Percentiles rank a stretch among this genome's conserved stretches.
These are phyloP conservation scores for Labyrinthula sp. DNA, from an alignment of 352 stramenopile species.

Conservation along the genomic window DNA sequence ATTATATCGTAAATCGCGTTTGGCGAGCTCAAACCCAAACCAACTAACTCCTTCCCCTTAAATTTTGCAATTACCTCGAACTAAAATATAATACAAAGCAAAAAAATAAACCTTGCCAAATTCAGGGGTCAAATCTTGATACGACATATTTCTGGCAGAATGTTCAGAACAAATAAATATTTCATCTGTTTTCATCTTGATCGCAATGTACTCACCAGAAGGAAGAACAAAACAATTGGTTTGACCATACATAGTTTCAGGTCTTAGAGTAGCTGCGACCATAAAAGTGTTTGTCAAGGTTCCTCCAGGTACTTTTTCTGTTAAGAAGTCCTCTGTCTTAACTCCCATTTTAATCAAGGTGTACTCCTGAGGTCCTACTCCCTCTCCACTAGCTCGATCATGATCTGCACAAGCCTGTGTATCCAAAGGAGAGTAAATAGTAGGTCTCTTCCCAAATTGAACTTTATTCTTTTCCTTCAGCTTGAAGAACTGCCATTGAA, in stretches of 20 bases:
- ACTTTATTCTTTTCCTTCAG: slow-evolving; percentile 64
- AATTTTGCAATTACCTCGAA: slow-evolving; percentile 51
- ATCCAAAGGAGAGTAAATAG: slow-evolving; percentile 91
- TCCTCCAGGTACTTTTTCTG: slow-evolving; percentile 44
- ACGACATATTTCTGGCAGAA: slow-evolving; percentile 35
- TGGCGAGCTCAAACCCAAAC: slow-evolving; percentile 74
- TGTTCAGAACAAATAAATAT: slow-evolving; percentile 41
- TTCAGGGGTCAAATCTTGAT: slow-evolving; percentile 37
- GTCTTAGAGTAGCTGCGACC: slow-evolving; percentile 86
- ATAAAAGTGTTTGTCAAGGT: slow-evolving; percentile 69
- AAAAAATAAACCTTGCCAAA: slow-evolving; percentile 35
- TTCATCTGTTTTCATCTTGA: slow-evolving; percentile 71
- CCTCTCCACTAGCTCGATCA: slow-evolving; percentile 88
- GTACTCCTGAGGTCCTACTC: slow-evolving; percentile 95
- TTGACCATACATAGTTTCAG: slow-evolving; percentile 99
- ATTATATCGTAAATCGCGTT: slow-evolving; percentile 88
- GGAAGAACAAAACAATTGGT: slow-evolving; percentile 99
- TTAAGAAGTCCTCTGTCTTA: slow-evolving; percentile 34
- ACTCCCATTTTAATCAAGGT: slow-evolving; percentile 91
- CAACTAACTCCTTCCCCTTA: slow-evolving; percentile 83
- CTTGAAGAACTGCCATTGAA: slow-evolving; percentile 96
- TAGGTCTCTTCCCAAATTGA: slow-evolving; percentile 84
- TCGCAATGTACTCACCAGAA: slow-evolving; percentile 91
- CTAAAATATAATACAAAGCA: too few relatives aligned
- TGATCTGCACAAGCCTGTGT: slow-evolving; percentile 93